A percentile compares a stretch with the other conserved stretches of the same genome.
Evolutionary conservation across 2,329 filamentous ascomycete species (phyloP).

Genomic region (Beauveria pseudobassiana): DNA sequence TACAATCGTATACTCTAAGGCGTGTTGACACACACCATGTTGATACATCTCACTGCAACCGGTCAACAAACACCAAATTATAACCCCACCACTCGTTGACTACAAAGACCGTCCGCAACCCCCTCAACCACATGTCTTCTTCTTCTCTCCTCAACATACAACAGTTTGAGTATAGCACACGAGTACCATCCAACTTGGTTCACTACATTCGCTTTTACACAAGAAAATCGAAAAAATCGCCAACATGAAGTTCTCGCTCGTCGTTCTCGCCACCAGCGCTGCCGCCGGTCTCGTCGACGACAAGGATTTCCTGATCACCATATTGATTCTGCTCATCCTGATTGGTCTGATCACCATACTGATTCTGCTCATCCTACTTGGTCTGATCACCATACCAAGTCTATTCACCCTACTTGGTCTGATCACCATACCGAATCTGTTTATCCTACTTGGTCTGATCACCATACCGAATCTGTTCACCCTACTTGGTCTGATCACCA

Average conservation of each 20-base stretch:
- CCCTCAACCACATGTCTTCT: not conserved
- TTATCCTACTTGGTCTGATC: too few species aligned
- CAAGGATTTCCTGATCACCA: too few species aligned
- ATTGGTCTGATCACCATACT: too few species aligned
- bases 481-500: too few species aligned
- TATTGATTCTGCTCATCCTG: too few species aligned
- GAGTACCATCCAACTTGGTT: conserved; percentile 2
- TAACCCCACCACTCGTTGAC: not conserved
- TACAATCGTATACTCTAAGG: too few species aligned
- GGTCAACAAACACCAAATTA: not conserved
- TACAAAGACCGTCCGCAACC: conserved; percentile 9
- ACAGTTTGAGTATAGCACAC: not conserved
- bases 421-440: too few species aligned
- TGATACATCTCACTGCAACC: not conserved
- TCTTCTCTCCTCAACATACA: not conserved
- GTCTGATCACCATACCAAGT: too few species aligned
- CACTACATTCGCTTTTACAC: conserved; percentile 6
- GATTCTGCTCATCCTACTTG: too few species aligned
- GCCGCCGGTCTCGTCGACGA: not conserved
- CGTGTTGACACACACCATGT: not conserved
- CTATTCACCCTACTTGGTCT: too few species aligned
- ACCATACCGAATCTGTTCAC: too few species aligned
- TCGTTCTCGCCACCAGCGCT: conserved; percentile 10
- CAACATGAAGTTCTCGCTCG: conserved; percentile 8
- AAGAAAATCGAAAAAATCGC: not conserved